These are phyloP conservation scores for Penicillium bialowiezense DNA, from an alignment of 495 filamentous ascomycete species.

Conservation along the genomic window DNA sequence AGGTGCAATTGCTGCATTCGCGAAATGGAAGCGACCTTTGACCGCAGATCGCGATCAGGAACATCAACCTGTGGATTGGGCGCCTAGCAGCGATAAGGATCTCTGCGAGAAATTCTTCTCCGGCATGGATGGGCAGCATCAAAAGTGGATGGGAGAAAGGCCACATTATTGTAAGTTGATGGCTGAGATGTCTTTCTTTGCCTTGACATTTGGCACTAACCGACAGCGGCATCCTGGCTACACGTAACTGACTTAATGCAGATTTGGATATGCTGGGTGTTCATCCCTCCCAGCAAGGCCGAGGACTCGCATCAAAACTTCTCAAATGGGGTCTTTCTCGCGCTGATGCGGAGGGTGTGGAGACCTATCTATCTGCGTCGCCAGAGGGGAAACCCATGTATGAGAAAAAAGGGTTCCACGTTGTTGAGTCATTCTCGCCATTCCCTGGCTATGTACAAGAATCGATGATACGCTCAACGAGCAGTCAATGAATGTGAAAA, in stretches of 20 bases:
- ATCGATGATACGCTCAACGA: slow-evolving; percentile 19
- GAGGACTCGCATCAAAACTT: slow-evolving; percentile 35
- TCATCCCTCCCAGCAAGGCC: slow-evolving; percentile 37
- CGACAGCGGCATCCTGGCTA: too few relatives aligned
- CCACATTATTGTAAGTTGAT: slow-evolving; percentile 32
- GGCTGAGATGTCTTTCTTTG: too few relatives aligned
- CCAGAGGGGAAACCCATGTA: slow-evolving; percentile 31
- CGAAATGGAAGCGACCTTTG: slow-evolving; percentile 22
- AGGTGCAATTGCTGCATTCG: slow-evolving; percentile 18
- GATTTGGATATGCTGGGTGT: slow-evolving; percentile 36
- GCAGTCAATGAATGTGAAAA: background rate
- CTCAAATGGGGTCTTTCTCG: slow-evolving; percentile 40
- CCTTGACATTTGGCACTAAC: too few relatives aligned
- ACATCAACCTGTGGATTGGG: slow-evolving; percentile 8
- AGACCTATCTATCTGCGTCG: slow-evolving; percentile 35
- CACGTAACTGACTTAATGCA: background rate
- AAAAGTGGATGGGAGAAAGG: slow-evolving; percentile 19
- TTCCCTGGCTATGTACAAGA: slow-evolving; percentile 18
- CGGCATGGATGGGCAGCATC: slow-evolving; percentile 17
- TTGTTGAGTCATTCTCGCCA: slow-evolving; percentile 13
- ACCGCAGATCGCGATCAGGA: slow-evolving; percentile 12
- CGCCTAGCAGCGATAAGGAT: slow-evolving; percentile 12
- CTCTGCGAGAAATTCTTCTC: slow-evolving; percentile 26
- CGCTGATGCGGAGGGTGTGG: slow-evolving; percentile 36
- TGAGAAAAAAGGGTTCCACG: slow-evolving; percentile 31